phyloP scores from a whole-genome alignment of 2,329 filamentous ascomycete genomes.

The Kalaharituber pfeilii region DNA sequence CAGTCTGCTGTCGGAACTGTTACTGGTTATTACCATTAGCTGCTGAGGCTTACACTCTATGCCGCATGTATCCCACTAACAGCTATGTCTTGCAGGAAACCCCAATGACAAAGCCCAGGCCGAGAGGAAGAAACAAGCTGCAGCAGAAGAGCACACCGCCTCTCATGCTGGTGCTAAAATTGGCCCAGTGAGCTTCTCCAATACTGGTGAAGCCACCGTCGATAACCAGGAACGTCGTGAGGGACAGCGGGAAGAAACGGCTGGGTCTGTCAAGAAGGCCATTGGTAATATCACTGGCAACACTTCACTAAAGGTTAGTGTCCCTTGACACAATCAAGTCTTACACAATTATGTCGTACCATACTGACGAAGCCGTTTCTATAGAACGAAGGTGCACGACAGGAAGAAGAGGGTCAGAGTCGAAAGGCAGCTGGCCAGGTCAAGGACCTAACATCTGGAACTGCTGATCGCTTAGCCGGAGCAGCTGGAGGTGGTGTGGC shows the following conservation, averaged over 20 bases:
- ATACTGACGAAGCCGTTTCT: no score
- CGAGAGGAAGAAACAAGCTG: constrained; percentile 25
- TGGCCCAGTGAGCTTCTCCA: constrained; percentile 52
- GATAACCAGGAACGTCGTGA: constrained; percentile 55
- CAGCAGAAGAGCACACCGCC: constrained; percentile 48
- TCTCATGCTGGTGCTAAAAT: constrained; percentile 59
- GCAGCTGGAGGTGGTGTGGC: constrained; percentile 53
- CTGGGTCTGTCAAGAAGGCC: constrained; percentile 71
- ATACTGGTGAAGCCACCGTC: constrained; percentile 49
- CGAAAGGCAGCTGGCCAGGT: constrained; percentile 73
- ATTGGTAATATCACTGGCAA: constrained; percentile 59
- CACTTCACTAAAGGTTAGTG: constrained; percentile 46
- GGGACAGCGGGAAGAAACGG: constrained; percentile 72
- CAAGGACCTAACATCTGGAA: constrained; percentile 52
- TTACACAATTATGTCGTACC: no score
- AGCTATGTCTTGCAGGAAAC: constrained; percentile 21
- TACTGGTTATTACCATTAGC: constrained; percentile 36
- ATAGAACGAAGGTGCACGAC: no score
- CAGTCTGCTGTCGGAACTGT: constrained; percentile 56
- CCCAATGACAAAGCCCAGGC: constrained; percentile 3
- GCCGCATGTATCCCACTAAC: neutral
- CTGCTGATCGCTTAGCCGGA: constrained; percentile 47
- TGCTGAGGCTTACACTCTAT: neutral
- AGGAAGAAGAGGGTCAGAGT: constrained; percentile 63
- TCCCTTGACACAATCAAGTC: no score